Evolutionary conservation across 495 filamentous ascomycete species (phyloP).

Genomic region (Talaromyces adpressus): DNA sequence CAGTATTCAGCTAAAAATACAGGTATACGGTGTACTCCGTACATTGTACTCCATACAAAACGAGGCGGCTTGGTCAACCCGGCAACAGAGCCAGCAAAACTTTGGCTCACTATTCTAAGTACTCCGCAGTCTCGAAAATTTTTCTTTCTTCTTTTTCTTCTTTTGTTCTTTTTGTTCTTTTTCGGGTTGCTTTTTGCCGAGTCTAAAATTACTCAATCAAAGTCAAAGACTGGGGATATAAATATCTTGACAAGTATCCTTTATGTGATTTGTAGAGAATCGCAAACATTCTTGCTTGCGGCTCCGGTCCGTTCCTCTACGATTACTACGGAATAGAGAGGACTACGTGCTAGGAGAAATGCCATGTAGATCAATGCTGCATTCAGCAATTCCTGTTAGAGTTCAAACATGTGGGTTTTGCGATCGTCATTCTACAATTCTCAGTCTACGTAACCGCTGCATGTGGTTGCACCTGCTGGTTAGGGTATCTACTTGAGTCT

Average conservation of each 20-base stretch:
- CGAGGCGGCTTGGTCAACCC: conserved; percentile 2
- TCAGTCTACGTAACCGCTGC: background rate
- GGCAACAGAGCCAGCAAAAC: conserved; percentile 2
- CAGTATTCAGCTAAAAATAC: background rate
- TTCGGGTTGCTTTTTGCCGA: background rate
- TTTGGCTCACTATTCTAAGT: background rate
- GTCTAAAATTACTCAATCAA: background rate
- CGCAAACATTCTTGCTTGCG: background rate
- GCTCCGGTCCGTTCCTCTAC: background rate
- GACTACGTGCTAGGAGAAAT: background rate
- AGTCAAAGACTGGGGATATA: background rate
- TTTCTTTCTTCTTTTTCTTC: background rate
- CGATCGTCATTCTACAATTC: background rate
- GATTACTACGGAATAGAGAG: too few species aligned
- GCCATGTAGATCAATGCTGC: background rate
- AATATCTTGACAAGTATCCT: background rate
- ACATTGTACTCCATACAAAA: background rate
- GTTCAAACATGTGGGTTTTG: conserved; percentile 1
- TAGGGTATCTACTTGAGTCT: background rate
- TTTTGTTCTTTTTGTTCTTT: background rate
- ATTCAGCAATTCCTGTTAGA: background rate
- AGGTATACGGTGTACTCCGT: background rate
- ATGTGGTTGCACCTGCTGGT: background rate
- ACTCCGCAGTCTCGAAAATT: background rate
- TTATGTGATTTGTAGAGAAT: background rate